Conservation (phyloP, 140 eudicot species). For the Bidens hawaiensis region DNA sequence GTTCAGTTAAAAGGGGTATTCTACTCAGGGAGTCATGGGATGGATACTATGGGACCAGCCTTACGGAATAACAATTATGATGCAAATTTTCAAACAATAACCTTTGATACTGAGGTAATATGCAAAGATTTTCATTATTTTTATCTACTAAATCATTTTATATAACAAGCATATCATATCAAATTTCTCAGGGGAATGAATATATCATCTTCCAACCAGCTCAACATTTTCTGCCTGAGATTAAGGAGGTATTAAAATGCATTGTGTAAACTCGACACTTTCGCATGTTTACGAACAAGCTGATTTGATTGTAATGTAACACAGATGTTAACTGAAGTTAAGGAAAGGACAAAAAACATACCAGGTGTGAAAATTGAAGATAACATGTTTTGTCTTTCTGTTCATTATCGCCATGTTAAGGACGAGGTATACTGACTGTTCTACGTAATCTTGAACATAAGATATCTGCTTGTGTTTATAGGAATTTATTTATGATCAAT, state of each 20-base stretch:
- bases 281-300: not conserved
- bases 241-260: constrained; percentile 39
- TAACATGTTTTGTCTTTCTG: constrained; percentile 82
- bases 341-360: constrained; percentile 35
- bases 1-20: constrained; percentile 58
- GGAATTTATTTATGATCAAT: not conserved
- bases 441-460: not conserved
- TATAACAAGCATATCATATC: not conserved
- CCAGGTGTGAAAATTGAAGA: constrained; percentile 71
- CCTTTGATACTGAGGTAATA: constrained; percentile 48
- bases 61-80: constrained; percentile 29
- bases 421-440: constrained; percentile 45
- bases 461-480: not conserved
- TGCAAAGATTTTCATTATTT: not conserved
- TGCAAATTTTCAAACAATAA: constrained; percentile 37
- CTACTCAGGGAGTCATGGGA: constrained; percentile 96
- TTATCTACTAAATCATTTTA: not conserved
- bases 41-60: constrained; percentile 82
- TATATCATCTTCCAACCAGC: constrained; percentile 78
- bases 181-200: constrained; percentile 56
- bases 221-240: constrained; percentile 63
- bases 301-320: constrained; percentile 4
- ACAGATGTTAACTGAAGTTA: constrained; percentile 64
- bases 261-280: not conserved
- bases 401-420: constrained; percentile 71